phyloP scores from a whole-genome alignment of 352 stramenopile genomes.

The Phytophthora pinifolia region DNA sequence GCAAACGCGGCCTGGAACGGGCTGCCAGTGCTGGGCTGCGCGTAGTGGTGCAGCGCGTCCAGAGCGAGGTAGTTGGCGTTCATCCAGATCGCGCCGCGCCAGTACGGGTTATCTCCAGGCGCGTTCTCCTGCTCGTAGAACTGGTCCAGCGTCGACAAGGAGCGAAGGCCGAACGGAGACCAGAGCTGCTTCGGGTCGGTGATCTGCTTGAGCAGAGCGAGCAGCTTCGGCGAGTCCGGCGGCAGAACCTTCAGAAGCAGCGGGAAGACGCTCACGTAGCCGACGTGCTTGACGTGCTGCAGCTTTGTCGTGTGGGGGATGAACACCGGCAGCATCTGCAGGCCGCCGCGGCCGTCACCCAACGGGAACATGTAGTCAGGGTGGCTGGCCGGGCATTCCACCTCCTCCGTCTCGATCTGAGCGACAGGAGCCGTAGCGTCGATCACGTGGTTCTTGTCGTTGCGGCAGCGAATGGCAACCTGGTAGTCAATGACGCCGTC shows the following conservation, averaged over 20 bases:
- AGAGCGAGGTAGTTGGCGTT: conserved; percentile 93
- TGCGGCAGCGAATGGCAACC: conserved; percentile 68
- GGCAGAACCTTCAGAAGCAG: conserved; percentile 75
- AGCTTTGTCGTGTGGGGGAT: conserved; percentile 52
- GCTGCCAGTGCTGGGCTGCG: conserved; percentile 34
- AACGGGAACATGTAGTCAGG: conserved; percentile 77
- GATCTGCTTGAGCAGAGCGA: conserved; percentile 57
- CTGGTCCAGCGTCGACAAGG: conserved; percentile 77
- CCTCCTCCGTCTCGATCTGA: conserved; percentile 35
- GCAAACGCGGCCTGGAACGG: conserved; percentile 48
- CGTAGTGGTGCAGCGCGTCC: conserved; percentile 81
- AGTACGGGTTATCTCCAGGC: conserved; percentile 91
- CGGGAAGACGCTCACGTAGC: conserved; percentile 90
- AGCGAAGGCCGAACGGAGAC: conserved; percentile 83
- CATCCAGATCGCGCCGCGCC: conserved; percentile 94
- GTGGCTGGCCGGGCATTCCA: conserved; percentile 57
- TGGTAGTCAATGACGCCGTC: conserved; percentile 70
- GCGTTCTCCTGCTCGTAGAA: conserved; percentile 91
- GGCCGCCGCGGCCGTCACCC: conserved; percentile 71
- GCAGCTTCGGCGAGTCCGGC: conserved; percentile 63
- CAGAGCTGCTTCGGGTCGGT: conserved; percentile 67
- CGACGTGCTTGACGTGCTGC: conserved; percentile 81
- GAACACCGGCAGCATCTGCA: conserved; percentile 77
- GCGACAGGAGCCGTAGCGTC: conserved; percentile 43
- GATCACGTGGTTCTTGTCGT: conserved; percentile 41